phyloP scores from a whole-genome alignment of 2,329 filamentous ascomycete genomes.

The Lasiodiplodia sp. region DNA sequence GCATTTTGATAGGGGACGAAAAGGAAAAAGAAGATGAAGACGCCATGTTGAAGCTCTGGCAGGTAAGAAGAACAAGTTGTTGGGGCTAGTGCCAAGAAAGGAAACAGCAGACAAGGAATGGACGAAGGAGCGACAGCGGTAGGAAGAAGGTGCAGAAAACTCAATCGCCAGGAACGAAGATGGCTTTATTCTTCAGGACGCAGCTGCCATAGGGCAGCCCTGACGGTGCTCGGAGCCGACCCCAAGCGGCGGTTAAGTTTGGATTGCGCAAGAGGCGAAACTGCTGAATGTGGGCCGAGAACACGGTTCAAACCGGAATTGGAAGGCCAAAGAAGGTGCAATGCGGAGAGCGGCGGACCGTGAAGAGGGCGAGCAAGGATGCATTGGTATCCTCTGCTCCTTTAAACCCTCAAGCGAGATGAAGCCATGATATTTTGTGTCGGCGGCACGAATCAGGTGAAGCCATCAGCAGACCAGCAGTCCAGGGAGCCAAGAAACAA shows the following conservation, averaged over 20 bases:
- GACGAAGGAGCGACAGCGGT: slow-evolving; percentile 4
- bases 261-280: slow-evolving; percentile 13
- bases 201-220: neutral
- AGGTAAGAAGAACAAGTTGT: neutral
- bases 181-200: neutral
- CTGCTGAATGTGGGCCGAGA: neutral
- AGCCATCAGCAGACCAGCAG: slow-evolving; percentile 12
- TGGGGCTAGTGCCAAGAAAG: slow-evolving; percentile 17
- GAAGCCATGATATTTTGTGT: slow-evolving; percentile 13
- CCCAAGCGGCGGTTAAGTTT: slow-evolving; percentile 2
- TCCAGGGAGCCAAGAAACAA: slow-evolving; percentile 17
- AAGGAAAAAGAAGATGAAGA: slow-evolving; percentile 9
- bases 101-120: slow-evolving; percentile 14
- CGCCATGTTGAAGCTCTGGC: neutral
- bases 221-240: neutral
- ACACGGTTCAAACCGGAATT: neutral
- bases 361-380: slow-evolving; percentile 17
- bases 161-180: neutral
- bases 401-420: slow-evolving; percentile 15
- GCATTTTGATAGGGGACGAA: slow-evolving; percentile 2
- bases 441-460: slow-evolving; percentile 10
- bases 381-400: slow-evolving; percentile 6
- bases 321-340: neutral
- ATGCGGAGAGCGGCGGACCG: slow-evolving; percentile 13
- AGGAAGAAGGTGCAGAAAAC: neutral